Percentiles rank a stretch among this genome's conserved stretches.
Conservation (phyloP, 441 rosid species). For the Gossypium trilobum region DNA sequence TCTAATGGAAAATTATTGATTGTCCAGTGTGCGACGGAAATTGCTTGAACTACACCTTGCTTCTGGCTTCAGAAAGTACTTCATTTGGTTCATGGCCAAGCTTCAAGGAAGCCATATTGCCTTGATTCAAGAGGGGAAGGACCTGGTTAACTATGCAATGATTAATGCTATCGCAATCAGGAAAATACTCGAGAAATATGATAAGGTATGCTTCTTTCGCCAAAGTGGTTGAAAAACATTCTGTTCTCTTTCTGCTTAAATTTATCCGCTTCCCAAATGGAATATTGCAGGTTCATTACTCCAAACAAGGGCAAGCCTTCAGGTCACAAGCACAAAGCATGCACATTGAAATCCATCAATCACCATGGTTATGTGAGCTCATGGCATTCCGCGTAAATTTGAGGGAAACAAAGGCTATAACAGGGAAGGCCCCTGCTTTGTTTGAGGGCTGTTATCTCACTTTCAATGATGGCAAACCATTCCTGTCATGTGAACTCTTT, state of each 20-base stretch:
- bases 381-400: constrained; percentile 81
- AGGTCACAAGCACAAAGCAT: constrained; percentile 72
- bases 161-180: constrained; percentile 70
- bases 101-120: constrained; percentile 35
- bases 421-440: constrained; percentile 38
- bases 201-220: constrained; percentile 43
- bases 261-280: background rate
- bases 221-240: background rate
- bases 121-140: constrained; percentile 67
- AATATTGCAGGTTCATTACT: constrained; percentile 54
- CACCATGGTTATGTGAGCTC: constrained; percentile 90
- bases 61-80: constrained; percentile 57
- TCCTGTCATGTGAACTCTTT: constrained; percentile 59
- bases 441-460: constrained; percentile 57
- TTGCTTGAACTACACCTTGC: constrained; percentile 74
- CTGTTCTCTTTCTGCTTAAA: background rate
- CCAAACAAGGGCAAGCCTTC: constrained; percentile 87
- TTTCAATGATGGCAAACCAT: constrained; percentile 56
- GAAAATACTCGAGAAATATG: constrained; percentile 88
- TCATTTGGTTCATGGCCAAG: constrained; percentile 59
- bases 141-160: constrained; percentile 67
- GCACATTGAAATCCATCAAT: constrained; percentile 81
- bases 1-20: constrained; percentile 4
- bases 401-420: constrained; percentile 41
- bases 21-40: constrained; percentile 72